Base-by-base conservation (phyloP, 805 yeast genomes). In the Zygosaccharomyces rouxii region DNA sequence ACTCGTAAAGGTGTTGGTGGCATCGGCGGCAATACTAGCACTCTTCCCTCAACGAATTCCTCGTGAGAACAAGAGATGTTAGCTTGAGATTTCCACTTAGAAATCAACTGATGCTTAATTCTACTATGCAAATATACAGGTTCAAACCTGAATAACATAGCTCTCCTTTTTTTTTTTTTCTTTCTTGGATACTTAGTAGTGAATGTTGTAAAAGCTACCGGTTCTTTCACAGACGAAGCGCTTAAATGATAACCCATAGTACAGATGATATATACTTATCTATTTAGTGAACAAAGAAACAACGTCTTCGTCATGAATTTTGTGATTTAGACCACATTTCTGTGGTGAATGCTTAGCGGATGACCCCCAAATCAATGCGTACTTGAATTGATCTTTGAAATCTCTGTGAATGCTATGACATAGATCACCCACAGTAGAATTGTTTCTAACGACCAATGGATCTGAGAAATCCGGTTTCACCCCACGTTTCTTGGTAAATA, bases 341-440 rank as follows among this genome's bases (percentile, higher is more conserved):
- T 92, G 99, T 3, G 98, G 98, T 30, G 92, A 87, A 64, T 89
- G 96, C 66, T 94, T 94, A 5, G 97, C 86, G 41, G 95, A 84
- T 1, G 90, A 81, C 0, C 99, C 99, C 97, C 98, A 92, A 5
- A 92, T 97, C 60, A 89, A 70, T 0, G 98, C 98, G 65, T 90
- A 89, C 66, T 89, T 88, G 75, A 94, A 92, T 60, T 86, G 88
- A 55, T 85, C 83, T 62, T 89, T 90, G 75, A 92, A 86, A 60
- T 90, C 97, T 57, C 95, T 79, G 66, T 92, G 98, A 53, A 92
- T 84, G 10, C 94, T 78, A 63, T 92, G 90, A 72, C 99, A 92
- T 25, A 92, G 88, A 55, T 83, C 89, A 55, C 84, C 92, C 46
- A 92, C 80, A 1, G 94, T 75, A 5, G 95, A 84, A 47, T 82